Percentiles rank a stretch among this genome's conserved stretches.
Conservation (phyloP, 202 grass and related monocot species). For the Brachypodium distachyon region DNA sequence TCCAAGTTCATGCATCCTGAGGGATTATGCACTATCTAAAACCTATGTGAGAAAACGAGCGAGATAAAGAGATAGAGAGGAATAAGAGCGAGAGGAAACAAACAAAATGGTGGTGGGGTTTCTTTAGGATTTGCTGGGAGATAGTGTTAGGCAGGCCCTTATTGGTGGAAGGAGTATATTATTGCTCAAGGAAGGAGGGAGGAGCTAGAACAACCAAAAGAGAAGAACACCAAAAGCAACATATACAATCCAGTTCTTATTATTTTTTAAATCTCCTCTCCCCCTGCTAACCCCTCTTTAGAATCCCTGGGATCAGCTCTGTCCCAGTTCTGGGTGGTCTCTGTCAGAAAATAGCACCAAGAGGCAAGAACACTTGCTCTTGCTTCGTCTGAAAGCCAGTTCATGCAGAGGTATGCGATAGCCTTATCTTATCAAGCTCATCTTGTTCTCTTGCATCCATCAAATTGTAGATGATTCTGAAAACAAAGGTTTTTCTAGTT, state of each 20-base stretch:
- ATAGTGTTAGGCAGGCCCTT: slow-evolving; percentile 48
- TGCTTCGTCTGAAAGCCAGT: slow-evolving; percentile 19
- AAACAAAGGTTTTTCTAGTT: neutral
- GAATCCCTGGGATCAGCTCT: slow-evolving; percentile 56
- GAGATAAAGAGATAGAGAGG: slow-evolving; percentile 38
- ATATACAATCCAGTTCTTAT: slow-evolving; percentile 30
- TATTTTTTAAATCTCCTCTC: slow-evolving; percentile 37
- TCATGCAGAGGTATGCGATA: slow-evolving; percentile 31
- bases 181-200: slow-evolving; percentile 34
- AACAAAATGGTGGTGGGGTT: slow-evolving; percentile 57
- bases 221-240: slow-evolving; percentile 34
- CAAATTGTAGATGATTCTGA: neutral
- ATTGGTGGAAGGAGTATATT: slow-evolving; percentile 62
- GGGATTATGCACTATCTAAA: slow-evolving; percentile 10
- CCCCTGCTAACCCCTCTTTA: slow-evolving; percentile 23
- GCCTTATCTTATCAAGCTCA: neutral
- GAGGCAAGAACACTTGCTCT: neutral
- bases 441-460: neutral
- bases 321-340: slow-evolving; percentile 50
- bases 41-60: slow-evolving; percentile 40
- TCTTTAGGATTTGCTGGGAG: slow-evolving; percentile 49
- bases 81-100: slow-evolving; percentile 40
- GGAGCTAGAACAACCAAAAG: slow-evolving; percentile 43
- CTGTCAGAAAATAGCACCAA: slow-evolving; percentile 24
- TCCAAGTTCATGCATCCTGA: neutral